These are phyloP conservation scores for Trichocladium antarcticum DNA, from an alignment of 495 filamentous ascomycete species.

Conservation along the genomic window DNA sequence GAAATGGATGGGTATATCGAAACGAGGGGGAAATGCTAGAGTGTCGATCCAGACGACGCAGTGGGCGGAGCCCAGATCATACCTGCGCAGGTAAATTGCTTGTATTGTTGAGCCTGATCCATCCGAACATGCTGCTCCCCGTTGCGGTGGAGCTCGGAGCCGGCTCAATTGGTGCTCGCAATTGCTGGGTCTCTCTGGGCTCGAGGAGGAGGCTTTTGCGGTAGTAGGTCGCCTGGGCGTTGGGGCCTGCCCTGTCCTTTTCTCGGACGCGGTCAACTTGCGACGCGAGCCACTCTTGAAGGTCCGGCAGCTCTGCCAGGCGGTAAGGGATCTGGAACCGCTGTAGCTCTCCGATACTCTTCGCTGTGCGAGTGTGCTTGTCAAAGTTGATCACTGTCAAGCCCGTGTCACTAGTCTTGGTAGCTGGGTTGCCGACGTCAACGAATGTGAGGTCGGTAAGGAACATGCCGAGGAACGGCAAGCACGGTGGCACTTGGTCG, in stretches of 20 bases:
- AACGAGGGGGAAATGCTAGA: not conserved
- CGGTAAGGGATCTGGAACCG: conserved; percentile 95
- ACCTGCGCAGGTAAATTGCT: conserved; percentile 12
- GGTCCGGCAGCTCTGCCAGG: conserved; percentile 70
- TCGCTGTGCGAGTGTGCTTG: conserved; percentile 89
- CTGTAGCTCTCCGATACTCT: conserved; percentile 90
- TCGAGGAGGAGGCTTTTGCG: conserved; percentile 82
- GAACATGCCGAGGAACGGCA: conserved; percentile 96
- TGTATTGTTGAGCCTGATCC: conserved; percentile 22
- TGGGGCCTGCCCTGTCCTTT: conserved; percentile 53
- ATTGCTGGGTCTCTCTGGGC: conserved; percentile 54
- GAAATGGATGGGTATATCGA: too few relatives aligned
- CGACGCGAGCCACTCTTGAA: conserved; percentile 87
- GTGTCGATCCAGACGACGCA: too few relatives aligned
- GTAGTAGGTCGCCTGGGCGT: conserved; percentile 69
- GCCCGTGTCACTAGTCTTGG: conserved; percentile 39
- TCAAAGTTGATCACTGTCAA: conserved; percentile 92
- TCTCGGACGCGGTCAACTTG: conserved; percentile 74
- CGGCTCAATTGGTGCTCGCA: conserved; percentile 41
- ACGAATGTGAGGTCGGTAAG: conserved; percentile 81
- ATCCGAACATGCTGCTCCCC: conserved; percentile 24
- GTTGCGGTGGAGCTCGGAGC: conserved; percentile 1
- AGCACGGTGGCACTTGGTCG: conserved; percentile 78
- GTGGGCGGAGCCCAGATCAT: too few relatives aligned
- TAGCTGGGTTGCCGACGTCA: conserved; percentile 84